Conservation (phyloP, 306 rosid genomes). For the Quercus cerris region DNA sequence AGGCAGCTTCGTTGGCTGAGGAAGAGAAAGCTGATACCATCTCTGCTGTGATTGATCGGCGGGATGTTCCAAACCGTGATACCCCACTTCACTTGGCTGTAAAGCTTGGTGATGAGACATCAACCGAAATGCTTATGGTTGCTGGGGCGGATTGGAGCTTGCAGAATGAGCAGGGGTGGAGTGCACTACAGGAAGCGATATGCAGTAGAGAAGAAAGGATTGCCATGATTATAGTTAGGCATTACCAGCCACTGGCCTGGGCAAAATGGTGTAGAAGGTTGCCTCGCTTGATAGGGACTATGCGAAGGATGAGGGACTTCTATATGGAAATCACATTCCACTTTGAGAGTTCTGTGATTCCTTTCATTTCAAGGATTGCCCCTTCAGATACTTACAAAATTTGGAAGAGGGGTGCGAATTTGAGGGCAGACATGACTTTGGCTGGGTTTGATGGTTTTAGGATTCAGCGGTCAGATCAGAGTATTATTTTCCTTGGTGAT, state of each 20-base stretch:
- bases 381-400: slow-evolving; percentile 97
- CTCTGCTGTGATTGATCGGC: slow-evolving; percentile 71
- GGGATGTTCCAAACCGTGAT: slow-evolving; percentile 88
- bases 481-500: slow-evolving; percentile 85
- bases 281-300: slow-evolving; percentile 86
- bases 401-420: slow-evolving; percentile 97
- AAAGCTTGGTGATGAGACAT: slow-evolving; percentile 70
- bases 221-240: slow-evolving; percentile 77
- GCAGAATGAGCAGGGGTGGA: slow-evolving; percentile 99
- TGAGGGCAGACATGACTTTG: slow-evolving; percentile 97
- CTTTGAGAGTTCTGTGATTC: slow-evolving; percentile 98
- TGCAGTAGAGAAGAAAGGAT: slow-evolving; percentile 84
- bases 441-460: slow-evolving; percentile 97
- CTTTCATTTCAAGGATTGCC: slow-evolving; percentile 94
- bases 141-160: slow-evolving; percentile 99
- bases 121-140: slow-evolving; percentile 87
- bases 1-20: slow-evolving; percentile 62
- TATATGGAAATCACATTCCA: slow-evolving; percentile 98
- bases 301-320: slow-evolving; percentile 94
- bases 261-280: slow-evolving; percentile 98
- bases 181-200: slow-evolving; percentile 98
- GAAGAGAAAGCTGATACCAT: slow-evolving; percentile 90
- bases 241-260: slow-evolving; percentile 97
- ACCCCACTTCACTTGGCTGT: slow-evolving; percentile 97
- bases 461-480: slow-evolving; percentile 96